A percentile compares a stretch with the other conserved stretches of the same genome.
Conservation (phyloP, 768 basidiomycete genomes). For the Cytidiella melzeri region DNA sequence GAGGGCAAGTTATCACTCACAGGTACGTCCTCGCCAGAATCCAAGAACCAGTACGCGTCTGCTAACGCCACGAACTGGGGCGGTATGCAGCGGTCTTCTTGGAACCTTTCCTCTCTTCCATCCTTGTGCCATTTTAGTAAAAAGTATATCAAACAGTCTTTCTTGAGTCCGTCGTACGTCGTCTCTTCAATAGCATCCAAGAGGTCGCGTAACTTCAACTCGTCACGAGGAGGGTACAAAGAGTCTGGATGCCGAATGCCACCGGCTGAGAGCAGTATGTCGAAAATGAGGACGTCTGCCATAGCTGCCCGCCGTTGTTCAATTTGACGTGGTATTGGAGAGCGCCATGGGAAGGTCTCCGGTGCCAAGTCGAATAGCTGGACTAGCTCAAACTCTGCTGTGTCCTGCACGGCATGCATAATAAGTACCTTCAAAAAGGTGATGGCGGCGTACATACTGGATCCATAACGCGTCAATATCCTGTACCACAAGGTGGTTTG, state of each 20-base stretch:
- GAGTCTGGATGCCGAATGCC: conserved; percentile 50
- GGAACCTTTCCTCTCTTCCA: conserved; percentile 47
- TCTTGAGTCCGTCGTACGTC: conserved; percentile 69
- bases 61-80: conserved; percentile 70
- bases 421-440: too few relatives aligned
- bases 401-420: too few relatives aligned
- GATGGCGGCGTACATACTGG: too few relatives aligned
- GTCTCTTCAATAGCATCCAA: conserved; percentile 56
- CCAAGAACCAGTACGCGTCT: conserved; percentile 84
- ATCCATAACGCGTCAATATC: too few relatives aligned
- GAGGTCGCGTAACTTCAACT: conserved; percentile 45
- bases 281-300: conserved; percentile 64
- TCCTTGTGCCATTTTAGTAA: conserved; percentile 77
- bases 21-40: conserved; percentile 56
- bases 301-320: conserved; percentile 55
- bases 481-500: too few relatives aligned
- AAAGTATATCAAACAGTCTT: conserved; percentile 75
- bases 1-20: conserved; percentile 31
- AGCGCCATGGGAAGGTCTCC: conserved; percentile 54
- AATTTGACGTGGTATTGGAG: conserved; percentile 48
- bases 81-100: conserved; percentile 53
- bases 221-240: conserved; percentile 64
- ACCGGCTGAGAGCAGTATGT: conserved; percentile 62
- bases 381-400: neutral
- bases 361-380: conserved; percentile 45